These are phyloP conservation scores for Ruellia speciosa DNA, from an alignment of 305 asterid species.

Conservation along the genomic window DNA sequence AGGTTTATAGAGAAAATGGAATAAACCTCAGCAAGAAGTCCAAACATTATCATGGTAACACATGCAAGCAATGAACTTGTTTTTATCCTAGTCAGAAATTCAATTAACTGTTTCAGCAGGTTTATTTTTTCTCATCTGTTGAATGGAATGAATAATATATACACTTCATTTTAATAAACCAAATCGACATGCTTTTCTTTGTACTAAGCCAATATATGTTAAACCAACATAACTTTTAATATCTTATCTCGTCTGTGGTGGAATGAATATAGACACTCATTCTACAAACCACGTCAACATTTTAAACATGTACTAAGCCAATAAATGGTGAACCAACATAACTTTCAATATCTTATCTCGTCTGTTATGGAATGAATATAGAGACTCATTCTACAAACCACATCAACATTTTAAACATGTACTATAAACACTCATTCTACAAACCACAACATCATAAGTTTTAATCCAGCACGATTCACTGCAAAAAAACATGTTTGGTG, in stretches of 20 bases:
- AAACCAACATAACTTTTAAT: background rate
- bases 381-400: background rate
- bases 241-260: too few species aligned
- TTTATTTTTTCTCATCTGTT: too few species aligned
- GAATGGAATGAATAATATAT: too few species aligned
- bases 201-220: too few species aligned
- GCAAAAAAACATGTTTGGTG: background rate
- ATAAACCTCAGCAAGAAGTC: background rate
- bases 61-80: constrained; percentile 11
- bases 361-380: too few species aligned
- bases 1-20: background rate
- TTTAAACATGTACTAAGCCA: background rate
- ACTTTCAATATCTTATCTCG: too few species aligned
- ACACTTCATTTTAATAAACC: too few species aligned
- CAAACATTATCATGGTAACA: background rate
- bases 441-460: too few species aligned
- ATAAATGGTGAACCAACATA: background rate
- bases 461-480: too few species aligned
- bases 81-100: background rate
- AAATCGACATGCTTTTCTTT: too few species aligned
- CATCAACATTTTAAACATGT: background rate
- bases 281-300: background rate
- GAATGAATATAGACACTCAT: background rate
- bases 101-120: too few species aligned
- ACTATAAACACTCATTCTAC: too few species aligned